A percentile compares a stretch with the other conserved stretches of the same genome.
These are phyloP conservation scores for Lasiodiplodia citricola DNA, from an alignment of 2,329 filamentous ascomycete genomes.

Conservation along the genomic window DNA sequence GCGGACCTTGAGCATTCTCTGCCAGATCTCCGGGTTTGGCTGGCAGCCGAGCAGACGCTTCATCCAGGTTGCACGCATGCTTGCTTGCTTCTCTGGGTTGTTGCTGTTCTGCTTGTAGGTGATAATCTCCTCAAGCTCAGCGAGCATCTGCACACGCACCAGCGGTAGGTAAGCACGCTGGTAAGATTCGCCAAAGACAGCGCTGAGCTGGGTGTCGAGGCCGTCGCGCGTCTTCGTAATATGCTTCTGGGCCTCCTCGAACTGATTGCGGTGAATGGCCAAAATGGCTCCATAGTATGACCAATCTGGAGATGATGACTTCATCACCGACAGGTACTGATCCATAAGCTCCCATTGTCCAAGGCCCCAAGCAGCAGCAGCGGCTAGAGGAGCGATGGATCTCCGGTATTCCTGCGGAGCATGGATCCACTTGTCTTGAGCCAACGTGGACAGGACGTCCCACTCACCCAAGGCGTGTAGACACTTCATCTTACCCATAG, in stretches of 20 bases:
- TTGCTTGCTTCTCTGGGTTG: conserved; percentile 84
- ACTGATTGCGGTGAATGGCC: conserved; percentile 93
- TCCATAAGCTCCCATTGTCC: conserved; percentile 99
- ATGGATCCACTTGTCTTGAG: conserved; percentile 92
- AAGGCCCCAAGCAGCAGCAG: conserved; percentile 94
- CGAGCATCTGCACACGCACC: conserved; percentile 97
- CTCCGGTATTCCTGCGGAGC: conserved; percentile 86
- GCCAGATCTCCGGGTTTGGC: conserved; percentile 97
- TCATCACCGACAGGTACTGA: conserved; percentile 93
- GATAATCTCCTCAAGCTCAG: conserved; percentile 97
- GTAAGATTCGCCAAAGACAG: conserved; percentile 96
- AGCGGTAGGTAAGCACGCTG: conserved; percentile 98
- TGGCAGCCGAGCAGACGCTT: conserved; percentile 93
- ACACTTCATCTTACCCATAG: conserved; percentile 99
- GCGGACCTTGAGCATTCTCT: conserved; percentile 93
- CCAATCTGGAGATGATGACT: conserved; percentile 87
- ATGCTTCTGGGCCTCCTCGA: conserved; percentile 84
- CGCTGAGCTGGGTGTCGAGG: conserved; percentile 92
- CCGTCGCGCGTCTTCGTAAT: conserved; percentile 92
- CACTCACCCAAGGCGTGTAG: conserved; percentile 96
- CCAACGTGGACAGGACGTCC: conserved; percentile 87
- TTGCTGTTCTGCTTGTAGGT: conserved; percentile 87
- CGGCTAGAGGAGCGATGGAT: conserved; percentile 89
- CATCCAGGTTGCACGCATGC: conserved; percentile 94
- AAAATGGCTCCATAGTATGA: conserved; percentile 98